Conservation (phyloP, 768 basidiomycete species). For the Leucocoprinus leucothites region DNA sequence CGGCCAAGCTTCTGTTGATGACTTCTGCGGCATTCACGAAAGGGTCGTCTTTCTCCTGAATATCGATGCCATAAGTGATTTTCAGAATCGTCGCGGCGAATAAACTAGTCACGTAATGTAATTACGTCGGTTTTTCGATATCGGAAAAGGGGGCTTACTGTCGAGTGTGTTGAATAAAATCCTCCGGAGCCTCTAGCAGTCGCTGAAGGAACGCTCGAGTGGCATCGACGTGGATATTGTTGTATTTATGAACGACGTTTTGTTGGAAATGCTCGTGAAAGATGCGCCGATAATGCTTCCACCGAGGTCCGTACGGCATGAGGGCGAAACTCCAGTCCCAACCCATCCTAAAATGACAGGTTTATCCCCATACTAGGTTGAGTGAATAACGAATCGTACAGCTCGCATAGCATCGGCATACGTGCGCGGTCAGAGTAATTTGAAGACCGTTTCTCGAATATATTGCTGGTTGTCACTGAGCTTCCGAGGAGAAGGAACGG, state of each 20-base stretch:
- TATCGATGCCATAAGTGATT: slow-evolving; percentile 30
- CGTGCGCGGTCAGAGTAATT: slow-evolving; percentile 53
- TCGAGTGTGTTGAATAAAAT: slow-evolving; percentile 40
- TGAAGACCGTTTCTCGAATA: slow-evolving; percentile 51
- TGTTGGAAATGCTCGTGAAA: slow-evolving; percentile 17
- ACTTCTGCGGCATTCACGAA: slow-evolving; percentile 27
- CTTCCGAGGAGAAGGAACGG: slow-evolving; percentile 17
- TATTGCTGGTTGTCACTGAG: slow-evolving; percentile 27
- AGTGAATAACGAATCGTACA: slow-evolving; percentile 28
- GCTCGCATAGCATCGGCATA: slow-evolving; percentile 45
- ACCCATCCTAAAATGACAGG: slow-evolving; percentile 15
- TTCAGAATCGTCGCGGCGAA: slow-evolving; percentile 28
- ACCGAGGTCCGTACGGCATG: slow-evolving; percentile 36
- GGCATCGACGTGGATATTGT: not conserved
- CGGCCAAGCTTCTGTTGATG: slow-evolving; percentile 22
- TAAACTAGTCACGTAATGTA: slow-evolving; percentile 23
- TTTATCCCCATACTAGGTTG: not conserved
- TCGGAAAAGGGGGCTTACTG: slow-evolving; percentile 35
- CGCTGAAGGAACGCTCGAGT: slow-evolving; percentile 26
- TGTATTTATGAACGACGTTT: not conserved
- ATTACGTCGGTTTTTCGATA: no score
- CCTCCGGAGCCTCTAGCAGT: slow-evolving; percentile 34
- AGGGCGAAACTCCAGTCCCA: slow-evolving; percentile 43
- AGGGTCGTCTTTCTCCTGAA: slow-evolving; percentile 30
- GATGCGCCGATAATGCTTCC: slow-evolving; percentile 42